phyloP scores from a whole-genome alignment of 768 basidiomycete genomes.

The Leccinum truebloodii region DNA sequence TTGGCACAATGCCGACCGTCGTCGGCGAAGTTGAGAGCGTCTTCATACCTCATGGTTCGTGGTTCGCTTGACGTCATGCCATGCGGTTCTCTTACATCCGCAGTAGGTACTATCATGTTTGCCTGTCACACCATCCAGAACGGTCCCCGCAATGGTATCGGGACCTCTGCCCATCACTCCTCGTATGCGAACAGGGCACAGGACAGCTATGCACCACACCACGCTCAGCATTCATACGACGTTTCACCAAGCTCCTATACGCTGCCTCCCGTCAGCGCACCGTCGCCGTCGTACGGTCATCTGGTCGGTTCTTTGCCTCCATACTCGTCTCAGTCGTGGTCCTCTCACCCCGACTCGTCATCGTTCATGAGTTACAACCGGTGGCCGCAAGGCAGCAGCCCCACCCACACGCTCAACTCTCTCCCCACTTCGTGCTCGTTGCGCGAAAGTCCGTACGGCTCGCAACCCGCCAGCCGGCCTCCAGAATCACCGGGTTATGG shows the following conservation, averaged over 20 bases:
- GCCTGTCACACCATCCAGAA: slow-evolving; percentile 40
- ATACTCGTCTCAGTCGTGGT: slow-evolving; percentile 32
- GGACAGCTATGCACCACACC: slow-evolving; percentile 28
- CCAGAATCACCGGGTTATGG: slow-evolving; percentile 34
- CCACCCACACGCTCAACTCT: slow-evolving; percentile 28
- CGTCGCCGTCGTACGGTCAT: slow-evolving; percentile 30
- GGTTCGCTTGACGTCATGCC: slow-evolving; percentile 37
- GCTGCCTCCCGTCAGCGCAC: slow-evolving; percentile 32
- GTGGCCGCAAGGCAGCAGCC: slow-evolving; percentile 30
- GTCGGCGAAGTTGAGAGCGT: slow-evolving; percentile 78
- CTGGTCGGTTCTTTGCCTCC: slow-evolving; percentile 26
- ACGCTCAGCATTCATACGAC: slow-evolving; percentile 31
- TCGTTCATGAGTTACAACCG: slow-evolving; percentile 33
- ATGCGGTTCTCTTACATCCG: slow-evolving; percentile 29
- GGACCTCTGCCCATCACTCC: slow-evolving; percentile 20
- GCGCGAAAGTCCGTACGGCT: slow-evolving; percentile 31
- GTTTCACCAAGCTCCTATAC: slow-evolving; percentile 31
- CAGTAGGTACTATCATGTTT: slow-evolving; percentile 39
- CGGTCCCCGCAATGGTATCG: slow-evolving; percentile 21
- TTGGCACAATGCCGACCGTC: slow-evolving; percentile 60
- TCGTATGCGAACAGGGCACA: slow-evolving; percentile 29
- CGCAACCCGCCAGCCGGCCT: slow-evolving; percentile 39
- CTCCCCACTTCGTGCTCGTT: slow-evolving; percentile 29
- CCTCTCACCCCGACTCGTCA: slow-evolving; percentile 30
- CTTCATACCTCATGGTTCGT: slow-evolving; percentile 85